Evolutionary conservation across 768 basidiomycete species (phyloP).

Genomic region (Leccinum longicurvipes): DNA sequence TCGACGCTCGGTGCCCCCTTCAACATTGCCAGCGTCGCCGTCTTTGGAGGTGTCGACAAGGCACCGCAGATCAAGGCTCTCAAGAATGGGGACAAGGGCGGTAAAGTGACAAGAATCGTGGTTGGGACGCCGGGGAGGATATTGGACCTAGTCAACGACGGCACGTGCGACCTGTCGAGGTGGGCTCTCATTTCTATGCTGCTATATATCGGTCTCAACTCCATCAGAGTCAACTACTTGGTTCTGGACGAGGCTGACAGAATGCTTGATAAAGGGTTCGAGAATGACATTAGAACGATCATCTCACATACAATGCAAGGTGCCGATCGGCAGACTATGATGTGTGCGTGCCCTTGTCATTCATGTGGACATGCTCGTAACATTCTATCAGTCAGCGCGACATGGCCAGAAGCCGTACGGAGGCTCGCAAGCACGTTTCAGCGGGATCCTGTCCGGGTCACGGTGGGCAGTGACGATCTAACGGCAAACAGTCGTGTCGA

Average conservation of each 20-base stretch:
- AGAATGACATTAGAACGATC: slow-evolving; percentile 93
- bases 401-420: slow-evolving; percentile 95
- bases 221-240: slow-evolving; percentile 74
- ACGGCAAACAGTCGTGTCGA: slow-evolving; percentile 93
- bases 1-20: slow-evolving; percentile 68
- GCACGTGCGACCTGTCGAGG: slow-evolving; percentile 77
- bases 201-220: background rate
- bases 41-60: slow-evolving; percentile 96
- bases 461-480: slow-evolving; percentile 93
- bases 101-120: slow-evolving; percentile 66
- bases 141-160: slow-evolving; percentile 87
- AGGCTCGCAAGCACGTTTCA: slow-evolving; percentile 87
- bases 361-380: background rate
- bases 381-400: slow-evolving; percentile 76
- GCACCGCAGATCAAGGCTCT: slow-evolving; percentile 73
- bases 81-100: slow-evolving; percentile 47
- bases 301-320: slow-evolving; percentile 70
- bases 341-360: slow-evolving; percentile 60
- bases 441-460: slow-evolving; percentile 79
- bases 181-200: slow-evolving; percentile 34
- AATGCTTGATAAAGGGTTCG: slow-evolving; percentile 98
- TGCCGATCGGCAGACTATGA: slow-evolving; percentile 82
- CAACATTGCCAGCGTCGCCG: slow-evolving; percentile 76
- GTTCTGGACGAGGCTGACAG: slow-evolving; percentile 98
- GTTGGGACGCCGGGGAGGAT: slow-evolving; percentile 96